Evolutionary conservation across 164 flowering plant genomes (phyloP).

Genomic region (Umbilicus rupestris): DNA sequence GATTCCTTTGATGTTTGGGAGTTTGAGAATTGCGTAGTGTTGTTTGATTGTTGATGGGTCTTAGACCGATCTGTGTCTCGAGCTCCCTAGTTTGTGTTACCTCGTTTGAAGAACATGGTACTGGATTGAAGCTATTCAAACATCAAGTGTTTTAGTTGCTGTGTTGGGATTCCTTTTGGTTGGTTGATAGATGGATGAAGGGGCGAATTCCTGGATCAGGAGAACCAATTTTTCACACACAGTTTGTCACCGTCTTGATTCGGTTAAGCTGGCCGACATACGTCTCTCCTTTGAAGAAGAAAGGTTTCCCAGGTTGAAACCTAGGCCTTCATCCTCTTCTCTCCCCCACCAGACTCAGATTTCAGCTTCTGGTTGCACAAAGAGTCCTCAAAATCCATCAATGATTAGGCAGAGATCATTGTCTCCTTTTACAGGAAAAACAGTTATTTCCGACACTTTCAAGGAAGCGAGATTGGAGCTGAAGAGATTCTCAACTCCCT

Average conservation of each 20-base stretch:
- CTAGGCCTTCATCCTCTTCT: not conserved
- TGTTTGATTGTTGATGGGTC: not conserved
- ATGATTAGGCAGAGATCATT: conserved; percentile 42
- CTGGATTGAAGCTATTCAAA: not conserved
- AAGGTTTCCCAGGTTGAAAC: not conserved
- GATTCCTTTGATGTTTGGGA: not conserved
- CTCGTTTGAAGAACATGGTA: not conserved
- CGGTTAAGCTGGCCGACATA: not conserved
- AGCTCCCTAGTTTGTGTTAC: not conserved
- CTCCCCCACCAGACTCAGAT: not conserved
- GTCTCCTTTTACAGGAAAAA: conserved; percentile 46
- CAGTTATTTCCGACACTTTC: conserved; percentile 47
- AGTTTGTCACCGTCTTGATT: not conserved
- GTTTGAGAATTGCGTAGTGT: too few species aligned
- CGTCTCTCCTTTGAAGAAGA: not conserved
- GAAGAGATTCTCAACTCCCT: conserved; percentile 70
- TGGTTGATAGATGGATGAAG: not conserved
- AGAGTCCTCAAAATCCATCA: not conserved
- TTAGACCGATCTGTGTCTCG: too few species aligned
- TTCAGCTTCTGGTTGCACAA: not conserved
- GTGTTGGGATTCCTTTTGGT: not conserved
- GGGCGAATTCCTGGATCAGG: not conserved
- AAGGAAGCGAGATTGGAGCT: conserved; percentile 54
- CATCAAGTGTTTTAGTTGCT: not conserved
- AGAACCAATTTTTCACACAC: conserved; percentile 7